Base-by-base conservation (phyloP, 164 flowering plant species). In the Stephania japonica region DNA sequence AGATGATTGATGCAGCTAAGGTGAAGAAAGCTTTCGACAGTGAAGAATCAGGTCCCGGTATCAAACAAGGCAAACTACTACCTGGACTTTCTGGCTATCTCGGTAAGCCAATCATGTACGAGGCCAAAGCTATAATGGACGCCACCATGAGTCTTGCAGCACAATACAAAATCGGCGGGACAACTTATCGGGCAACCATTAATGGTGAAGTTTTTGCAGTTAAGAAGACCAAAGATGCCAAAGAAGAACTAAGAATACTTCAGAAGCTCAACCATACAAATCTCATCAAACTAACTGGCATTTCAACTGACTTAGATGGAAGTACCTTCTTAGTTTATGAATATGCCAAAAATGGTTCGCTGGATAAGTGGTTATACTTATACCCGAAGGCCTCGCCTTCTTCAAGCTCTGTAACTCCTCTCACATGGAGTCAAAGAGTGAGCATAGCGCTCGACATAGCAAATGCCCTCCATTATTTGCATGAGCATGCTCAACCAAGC, bases 231-330 rank as follows among this genome's bases (percentile, higher is more conserved):
- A 78, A 83, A 66, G 86, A 89, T 76, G 79, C 77, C 19, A 74
- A 82, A 23, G 91, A 87, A 72, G 92, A 89, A 65, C 75, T 89
- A 38, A 83, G 82, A 78, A 86, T 89, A 42, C 64, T 89, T 70
- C 96, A 85, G 81, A 90, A 83, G 72, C 84, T 89, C 14, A 89
- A 85, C 73, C 95, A 89, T 75, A 87, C 78, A 27, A 91, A 89
- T 81, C 80, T 91, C 68, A 86, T 89, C 69, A 86, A 85, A 68
- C 61, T 89, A 66, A 77, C 84, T 61, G 91, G 91, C 18, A 38
- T 86, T 21, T 86, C 90, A 8, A 78, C 81, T 1, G 86, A 77
- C 50, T 43, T 44, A 24, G 80, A 79, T 69, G 85, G 86, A 19
- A 77, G 64, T 66, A 65, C 78, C 70, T 91, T 85, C 76, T 75